Conservation (phyloP, 2,329 filamentous ascomycete genomes). For the Pochonia chlamydosporia region DNA sequence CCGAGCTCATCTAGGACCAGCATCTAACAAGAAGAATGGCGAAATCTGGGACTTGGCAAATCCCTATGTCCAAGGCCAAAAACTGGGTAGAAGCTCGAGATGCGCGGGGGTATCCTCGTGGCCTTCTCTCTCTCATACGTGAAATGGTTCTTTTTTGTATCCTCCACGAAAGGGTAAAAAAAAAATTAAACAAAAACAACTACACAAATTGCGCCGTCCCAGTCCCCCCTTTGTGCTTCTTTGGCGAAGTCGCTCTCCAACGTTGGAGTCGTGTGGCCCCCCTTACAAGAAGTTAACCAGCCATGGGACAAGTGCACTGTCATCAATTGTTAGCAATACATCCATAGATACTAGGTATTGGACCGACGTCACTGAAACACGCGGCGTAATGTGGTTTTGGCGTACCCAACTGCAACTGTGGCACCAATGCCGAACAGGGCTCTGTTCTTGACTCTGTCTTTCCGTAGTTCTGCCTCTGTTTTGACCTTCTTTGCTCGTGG, state of each 20-base stretch:
- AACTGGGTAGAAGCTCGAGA: constrained; percentile 5
- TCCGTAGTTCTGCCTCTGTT: constrained; percentile 75
- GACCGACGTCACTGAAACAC: neutral
- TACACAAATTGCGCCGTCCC: constrained; percentile 2
- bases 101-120: constrained; percentile 9
- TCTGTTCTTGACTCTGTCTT: constrained; percentile 79
- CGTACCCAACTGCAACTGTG: constrained; percentile 86
- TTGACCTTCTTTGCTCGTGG: constrained; percentile 68
- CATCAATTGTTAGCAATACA: neutral
- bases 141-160: neutral
- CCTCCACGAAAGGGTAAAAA: constrained; percentile 1
- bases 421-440: constrained; percentile 82
- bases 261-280: neutral
- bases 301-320: constrained; percentile 43
- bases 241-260: neutral
- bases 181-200: neutral
- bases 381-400: constrained; percentile 20
- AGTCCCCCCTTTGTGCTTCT: neutral
- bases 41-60: neutral
- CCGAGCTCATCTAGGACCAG: constrained; percentile 1
- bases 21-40: neutral
- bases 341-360: neutral
- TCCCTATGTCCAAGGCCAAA: constrained; percentile 2
- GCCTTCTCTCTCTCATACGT: neutral
- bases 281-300: constrained; percentile 44